Percentiles rank a stretch among this genome's conserved stretches.
Evolutionary conservation across 164 flowering plant genomes (phyloP).

Genomic region (Taxillus chinensis): DNA sequence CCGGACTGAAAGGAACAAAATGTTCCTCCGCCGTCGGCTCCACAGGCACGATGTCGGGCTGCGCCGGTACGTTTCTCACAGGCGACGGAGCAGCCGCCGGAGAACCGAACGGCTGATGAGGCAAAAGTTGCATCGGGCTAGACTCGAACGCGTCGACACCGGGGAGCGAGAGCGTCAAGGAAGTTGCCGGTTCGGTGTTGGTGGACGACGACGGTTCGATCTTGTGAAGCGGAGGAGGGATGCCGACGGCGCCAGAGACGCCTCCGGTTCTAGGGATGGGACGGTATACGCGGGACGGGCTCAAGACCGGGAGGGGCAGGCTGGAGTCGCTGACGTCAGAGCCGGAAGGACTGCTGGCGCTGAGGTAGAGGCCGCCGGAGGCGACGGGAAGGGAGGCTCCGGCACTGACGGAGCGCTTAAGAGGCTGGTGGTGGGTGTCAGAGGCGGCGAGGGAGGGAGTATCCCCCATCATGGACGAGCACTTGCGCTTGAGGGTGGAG

Average conservation of each 20-base stretch:
- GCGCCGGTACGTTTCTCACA: background rate
- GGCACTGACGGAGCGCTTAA: constrained; percentile 48
- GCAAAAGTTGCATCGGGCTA: too few relatives aligned
- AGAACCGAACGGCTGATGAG: background rate
- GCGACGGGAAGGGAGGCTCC: constrained; percentile 33
- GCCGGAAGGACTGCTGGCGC: constrained; percentile 13
- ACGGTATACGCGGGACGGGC: background rate
- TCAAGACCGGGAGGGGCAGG: constrained; percentile 6
- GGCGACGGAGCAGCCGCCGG: background rate
- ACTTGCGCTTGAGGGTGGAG: background rate
- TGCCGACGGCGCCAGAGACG: background rate
- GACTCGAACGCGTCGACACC: constrained; percentile 7
- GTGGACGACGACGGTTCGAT: background rate
- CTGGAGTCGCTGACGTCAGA: constrained; percentile 25
- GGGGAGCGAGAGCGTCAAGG: constrained; percentile 8
- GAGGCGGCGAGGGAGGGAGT: too few relatives aligned
- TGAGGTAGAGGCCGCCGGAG: constrained; percentile 9
- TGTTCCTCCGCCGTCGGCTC: constrained; percentile 14
- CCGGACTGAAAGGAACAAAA: constrained; percentile 15
- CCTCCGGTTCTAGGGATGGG: background rate
- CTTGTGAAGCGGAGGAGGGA: background rate
- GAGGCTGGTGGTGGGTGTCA: constrained; percentile 15
- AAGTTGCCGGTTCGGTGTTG: constrained; percentile 7
- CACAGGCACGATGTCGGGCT: background rate
- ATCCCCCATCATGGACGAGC: background rate